A percentile compares a stretch with the other conserved stretches of the same genome.
Conservation (phyloP, 2,329 filamentous ascomycete species). For the Fusarium clavum region DNA sequence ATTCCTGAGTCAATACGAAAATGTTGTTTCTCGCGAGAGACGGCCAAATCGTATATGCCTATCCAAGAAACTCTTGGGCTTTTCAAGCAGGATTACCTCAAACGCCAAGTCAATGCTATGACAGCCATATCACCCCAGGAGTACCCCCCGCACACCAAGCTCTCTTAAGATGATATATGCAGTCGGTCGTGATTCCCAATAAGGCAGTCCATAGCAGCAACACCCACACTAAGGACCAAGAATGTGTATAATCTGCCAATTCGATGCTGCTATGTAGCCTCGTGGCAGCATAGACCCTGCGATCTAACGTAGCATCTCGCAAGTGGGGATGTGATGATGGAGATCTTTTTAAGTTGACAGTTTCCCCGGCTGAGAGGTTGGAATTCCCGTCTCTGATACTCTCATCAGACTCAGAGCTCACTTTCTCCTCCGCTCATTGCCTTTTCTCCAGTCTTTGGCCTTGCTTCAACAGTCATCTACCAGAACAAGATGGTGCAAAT, state of each 20-base stretch:
- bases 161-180: conserved; percentile 26
- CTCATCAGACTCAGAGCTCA: neutral
- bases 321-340: conserved; percentile 8
- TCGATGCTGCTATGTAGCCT: conserved; percentile 37
- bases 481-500: conserved; percentile 39
- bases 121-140: conserved; percentile 7
- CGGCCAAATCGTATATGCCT: neutral
- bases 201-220: conserved; percentile 31
- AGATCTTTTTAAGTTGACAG: conserved; percentile 16
- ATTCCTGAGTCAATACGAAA: neutral
- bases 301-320: conserved; percentile 23
- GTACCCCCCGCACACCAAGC: conserved; percentile 28
- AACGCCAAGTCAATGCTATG: neutral
- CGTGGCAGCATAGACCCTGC: conserved; percentile 23
- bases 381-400: conserved; percentile 1
- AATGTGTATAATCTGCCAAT: conserved; percentile 40
- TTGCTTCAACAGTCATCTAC: neutral
- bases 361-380: conserved; percentile 6
- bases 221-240: conserved; percentile 19
- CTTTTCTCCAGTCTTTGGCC: neutral
- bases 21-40: neutral
- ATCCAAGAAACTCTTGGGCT: neutral
- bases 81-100: neutral
- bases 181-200: conserved; percentile 40
- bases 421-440: neutral